Evolutionary conservation across 2,329 filamentous ascomycete genomes (phyloP).

Genomic region (Phialophora expanda): DNA sequence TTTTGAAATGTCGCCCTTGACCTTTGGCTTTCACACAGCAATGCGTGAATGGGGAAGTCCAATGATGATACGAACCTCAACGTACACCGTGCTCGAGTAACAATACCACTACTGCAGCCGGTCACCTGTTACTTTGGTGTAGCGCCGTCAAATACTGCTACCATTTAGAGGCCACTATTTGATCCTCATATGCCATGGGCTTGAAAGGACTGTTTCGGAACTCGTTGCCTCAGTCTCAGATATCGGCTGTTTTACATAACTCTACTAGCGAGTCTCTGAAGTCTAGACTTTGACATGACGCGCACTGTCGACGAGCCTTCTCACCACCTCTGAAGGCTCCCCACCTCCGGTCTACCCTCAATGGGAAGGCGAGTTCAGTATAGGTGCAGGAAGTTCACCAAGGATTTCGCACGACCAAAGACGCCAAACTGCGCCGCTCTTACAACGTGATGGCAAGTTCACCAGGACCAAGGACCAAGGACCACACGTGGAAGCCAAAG

Average conservation of each 20-base stretch:
- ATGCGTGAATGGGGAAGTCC: neutral
- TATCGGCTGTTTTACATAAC: neutral
- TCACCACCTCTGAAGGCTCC: neutral
- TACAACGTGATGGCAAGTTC: neutral
- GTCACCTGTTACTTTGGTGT: neutral
- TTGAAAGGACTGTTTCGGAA: neutral
- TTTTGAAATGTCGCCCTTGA: neutral
- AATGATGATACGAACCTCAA: neutral
- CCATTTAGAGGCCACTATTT: neutral
- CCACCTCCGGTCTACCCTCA: neutral
- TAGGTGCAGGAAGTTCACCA: neutral
- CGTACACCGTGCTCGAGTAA: neutral
- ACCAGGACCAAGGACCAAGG: neutral
- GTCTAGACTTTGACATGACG: neutral
- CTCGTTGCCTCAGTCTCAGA: neutral
- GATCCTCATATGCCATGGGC: neutral
- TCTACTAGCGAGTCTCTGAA: neutral
- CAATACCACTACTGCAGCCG: neutral
- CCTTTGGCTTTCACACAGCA: neutral
- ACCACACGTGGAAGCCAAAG: slow-evolving; percentile 18
- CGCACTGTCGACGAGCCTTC: neutral
- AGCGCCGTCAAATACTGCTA: neutral
- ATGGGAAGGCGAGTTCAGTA: neutral
- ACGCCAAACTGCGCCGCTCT: neutral
- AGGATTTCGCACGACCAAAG: neutral